These are phyloP conservation scores for Musa acuminata DNA, from an alignment of 176 grass and related monocot genomes.

Conservation along the genomic window DNA sequence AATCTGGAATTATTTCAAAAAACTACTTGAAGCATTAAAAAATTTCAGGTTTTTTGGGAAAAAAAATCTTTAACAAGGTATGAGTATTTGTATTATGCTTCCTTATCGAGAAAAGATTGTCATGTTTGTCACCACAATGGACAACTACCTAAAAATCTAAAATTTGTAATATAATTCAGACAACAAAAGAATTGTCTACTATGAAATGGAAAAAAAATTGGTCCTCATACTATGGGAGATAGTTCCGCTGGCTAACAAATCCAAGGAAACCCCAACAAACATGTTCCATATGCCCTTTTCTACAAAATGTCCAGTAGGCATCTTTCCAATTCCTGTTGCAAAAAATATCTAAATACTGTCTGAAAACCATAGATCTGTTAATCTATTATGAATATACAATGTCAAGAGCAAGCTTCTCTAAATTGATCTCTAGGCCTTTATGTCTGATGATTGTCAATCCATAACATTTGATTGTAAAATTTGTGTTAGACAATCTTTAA, in stretches of 20 bases:
- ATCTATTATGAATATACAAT: too few species aligned
- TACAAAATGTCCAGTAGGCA: not conserved
- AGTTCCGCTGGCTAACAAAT: not conserved
- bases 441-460: not conserved
- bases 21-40: not conserved
- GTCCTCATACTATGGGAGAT: too few species aligned
- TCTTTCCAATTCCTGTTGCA: not conserved
- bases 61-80: not conserved
- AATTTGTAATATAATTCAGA: too few species aligned
- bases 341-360: too few species aligned
- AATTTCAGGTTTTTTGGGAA: too few species aligned
- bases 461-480: too few species aligned
- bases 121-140: not conserved
- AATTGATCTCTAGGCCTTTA: not conserved
- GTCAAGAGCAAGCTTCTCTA: not conserved
- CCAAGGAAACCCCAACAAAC: not conserved
- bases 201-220: too few species aligned
- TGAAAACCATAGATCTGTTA: not conserved
- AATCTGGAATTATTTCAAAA: not conserved
- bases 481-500: too few species aligned
- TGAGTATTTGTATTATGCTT: not conserved
- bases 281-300: too few species aligned
- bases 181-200: too few species aligned
- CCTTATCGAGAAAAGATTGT: not conserved
- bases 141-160: not conserved